Evolutionary conservation across 1,139 yeast genomes (phyloP).

Genomic region (Yamadazyma songkhlaensis): DNA sequence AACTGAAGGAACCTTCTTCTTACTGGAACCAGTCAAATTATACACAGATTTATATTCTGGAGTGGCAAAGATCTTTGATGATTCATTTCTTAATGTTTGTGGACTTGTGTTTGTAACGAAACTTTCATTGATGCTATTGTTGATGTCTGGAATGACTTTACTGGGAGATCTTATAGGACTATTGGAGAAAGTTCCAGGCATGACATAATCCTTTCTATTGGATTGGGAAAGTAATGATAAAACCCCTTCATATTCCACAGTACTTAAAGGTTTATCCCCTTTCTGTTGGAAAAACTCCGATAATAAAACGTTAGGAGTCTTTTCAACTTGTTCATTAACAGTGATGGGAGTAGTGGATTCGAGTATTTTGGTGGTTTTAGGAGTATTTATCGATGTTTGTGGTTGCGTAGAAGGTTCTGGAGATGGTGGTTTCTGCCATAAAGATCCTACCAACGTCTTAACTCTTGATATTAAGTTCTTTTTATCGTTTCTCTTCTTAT

Average conservation of each 20-base stretch:
- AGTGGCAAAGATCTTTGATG: slow-evolving; percentile 23
- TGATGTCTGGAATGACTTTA: background rate
- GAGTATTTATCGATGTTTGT: background rate
- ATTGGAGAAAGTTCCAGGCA: slow-evolving; percentile 16
- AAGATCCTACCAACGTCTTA: slow-evolving; percentile 19
- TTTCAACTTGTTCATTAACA: background rate
- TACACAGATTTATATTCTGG: slow-evolving; percentile 43
- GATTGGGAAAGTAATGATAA: slow-evolving; percentile 48
- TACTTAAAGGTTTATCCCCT: slow-evolving; percentile 73
- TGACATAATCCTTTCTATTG: slow-evolving; percentile 11
- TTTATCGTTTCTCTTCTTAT: slow-evolving; percentile 16
- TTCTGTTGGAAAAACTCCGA: slow-evolving; percentile 71
- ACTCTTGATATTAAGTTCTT: slow-evolving; percentile 30
- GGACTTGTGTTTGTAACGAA: slow-evolving; percentile 11
- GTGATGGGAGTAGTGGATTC: slow-evolving; percentile 3
- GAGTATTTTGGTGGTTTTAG: slow-evolving; percentile 1
- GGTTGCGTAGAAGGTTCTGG: background rate
- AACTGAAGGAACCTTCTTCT: slow-evolving; percentile 26
- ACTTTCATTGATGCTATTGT: background rate
- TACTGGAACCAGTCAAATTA: slow-evolving; percentile 18
- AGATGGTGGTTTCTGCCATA: slow-evolving; percentile 12
- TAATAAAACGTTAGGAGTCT: slow-evolving; percentile 51
- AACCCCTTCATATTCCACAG: slow-evolving; percentile 83
- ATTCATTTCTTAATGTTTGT: slow-evolving; percentile 6
- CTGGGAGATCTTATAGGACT: slow-evolving; percentile 6